A percentile compares a stretch with the other conserved stretches of the same genome.
Evolutionary conservation across 306 rosid species (phyloP).

Genomic region (Cercis canadensis): DNA sequence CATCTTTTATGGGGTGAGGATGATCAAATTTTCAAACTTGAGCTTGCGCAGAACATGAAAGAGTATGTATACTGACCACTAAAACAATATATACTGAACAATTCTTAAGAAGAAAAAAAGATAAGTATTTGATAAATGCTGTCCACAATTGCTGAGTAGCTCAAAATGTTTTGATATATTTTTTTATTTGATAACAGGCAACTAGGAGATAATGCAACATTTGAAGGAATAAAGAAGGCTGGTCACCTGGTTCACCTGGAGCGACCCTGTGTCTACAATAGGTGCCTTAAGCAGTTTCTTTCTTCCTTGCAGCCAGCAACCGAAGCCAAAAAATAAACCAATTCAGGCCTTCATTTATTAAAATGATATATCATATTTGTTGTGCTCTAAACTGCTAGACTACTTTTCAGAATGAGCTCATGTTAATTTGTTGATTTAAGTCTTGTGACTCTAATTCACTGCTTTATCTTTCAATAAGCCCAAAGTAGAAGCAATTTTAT

Average conservation of each 20-base stretch:
- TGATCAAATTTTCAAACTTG: conserved; percentile 54
- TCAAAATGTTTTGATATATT: no score
- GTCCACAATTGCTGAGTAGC: no score
- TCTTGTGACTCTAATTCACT: no score
- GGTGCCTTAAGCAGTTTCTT: conserved; percentile 33
- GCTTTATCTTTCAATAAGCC: no score
- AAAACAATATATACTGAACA: no score
- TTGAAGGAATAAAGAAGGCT: conserved; percentile 51
- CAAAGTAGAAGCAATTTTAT: no score
- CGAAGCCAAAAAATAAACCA: conserved; percentile 8
- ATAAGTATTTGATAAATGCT: no score
- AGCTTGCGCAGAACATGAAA: conserved; percentile 53
- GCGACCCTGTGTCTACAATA: conserved; percentile 48
- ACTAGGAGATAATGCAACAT: conserved; percentile 56
- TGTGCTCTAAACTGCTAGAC: no score
- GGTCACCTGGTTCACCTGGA: conserved; percentile 82
- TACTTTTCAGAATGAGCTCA: no score
- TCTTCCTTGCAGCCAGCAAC: conserved; percentile 28
- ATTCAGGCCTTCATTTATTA: not conserved
- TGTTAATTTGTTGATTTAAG: no score
- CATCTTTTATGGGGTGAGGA: conserved; percentile 33
- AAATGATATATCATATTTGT: no score
- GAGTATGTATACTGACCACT: conserved; percentile 12
- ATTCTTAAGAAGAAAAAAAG: no score
- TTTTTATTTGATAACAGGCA: conserved; percentile 38